phyloP scores from a whole-genome alignment of 306 rosid species.

The Luffa acutangula region DNA sequence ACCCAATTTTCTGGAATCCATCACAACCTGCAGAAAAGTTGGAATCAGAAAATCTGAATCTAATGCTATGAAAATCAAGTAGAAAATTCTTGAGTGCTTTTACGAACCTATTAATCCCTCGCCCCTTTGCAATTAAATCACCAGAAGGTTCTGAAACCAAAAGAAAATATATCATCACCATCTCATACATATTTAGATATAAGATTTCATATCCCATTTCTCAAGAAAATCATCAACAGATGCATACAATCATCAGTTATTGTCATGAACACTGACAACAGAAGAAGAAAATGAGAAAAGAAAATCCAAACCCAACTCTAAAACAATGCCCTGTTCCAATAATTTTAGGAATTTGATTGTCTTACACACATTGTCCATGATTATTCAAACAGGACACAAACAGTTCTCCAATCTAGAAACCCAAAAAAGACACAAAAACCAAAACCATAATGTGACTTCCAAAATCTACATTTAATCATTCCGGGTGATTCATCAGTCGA shows the following conservation, averaged over 20 bases:
- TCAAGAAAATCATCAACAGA: background rate
- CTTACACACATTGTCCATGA: background rate
- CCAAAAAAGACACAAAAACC: too few relatives aligned
- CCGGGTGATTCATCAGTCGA: too few relatives aligned
- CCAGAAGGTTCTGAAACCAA: constrained; percentile 25
- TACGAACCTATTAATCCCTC: constrained; percentile 16
- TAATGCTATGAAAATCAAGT: background rate
- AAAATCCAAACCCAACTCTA: background rate
- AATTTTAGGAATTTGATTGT: background rate
- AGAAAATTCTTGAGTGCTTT: background rate
- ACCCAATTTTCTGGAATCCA: constrained; percentile 43
- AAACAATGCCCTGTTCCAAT: background rate
- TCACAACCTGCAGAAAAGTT: constrained; percentile 35
- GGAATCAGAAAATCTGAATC: background rate
- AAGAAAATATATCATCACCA: background rate
- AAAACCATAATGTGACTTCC: too few relatives aligned
- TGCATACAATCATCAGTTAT: background rate
- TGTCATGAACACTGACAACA: background rate
- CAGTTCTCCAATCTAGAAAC: background rate
- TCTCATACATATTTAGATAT: background rate
- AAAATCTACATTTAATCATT: too few relatives aligned
- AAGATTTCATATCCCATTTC: background rate
- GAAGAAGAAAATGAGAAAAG: background rate
- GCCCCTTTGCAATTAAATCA: constrained; percentile 21
- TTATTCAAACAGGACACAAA: background rate